Base-by-base conservation (phyloP, 371 early-diverging fungal species). In the Mucor piriformis region DNA sequence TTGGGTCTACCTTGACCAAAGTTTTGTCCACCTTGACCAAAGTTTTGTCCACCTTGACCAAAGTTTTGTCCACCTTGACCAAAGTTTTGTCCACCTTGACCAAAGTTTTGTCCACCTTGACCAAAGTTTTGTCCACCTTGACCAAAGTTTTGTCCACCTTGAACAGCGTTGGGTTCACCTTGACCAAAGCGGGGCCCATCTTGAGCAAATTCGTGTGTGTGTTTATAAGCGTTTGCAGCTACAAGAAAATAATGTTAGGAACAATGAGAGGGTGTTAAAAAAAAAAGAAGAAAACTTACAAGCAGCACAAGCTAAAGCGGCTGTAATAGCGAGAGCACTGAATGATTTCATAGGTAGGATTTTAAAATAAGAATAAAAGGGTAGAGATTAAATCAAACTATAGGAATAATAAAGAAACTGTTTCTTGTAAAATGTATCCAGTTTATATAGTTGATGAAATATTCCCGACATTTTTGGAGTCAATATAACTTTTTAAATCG, bases 281-380 rank as follows among this genome's bases (percentile, higher is more conserved):
- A 34, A 35, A 10, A 35, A 16, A 15, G 7, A 23, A 23, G 2
- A 24, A 2, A 44, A 50, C 58, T 59, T 68, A 56, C 66, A 62
- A 44, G 44, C 66, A 50, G 57, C 61, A 46, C 54, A 51, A 27
- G 57, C 57, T 18, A 72, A 50, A 32, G 53, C 58, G 16, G 66
- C 64, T 43, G 72, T 54, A 8, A 63, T 20, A 54, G 63, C 66
- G 25, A 69, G 34, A 25, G 63, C 18, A 51, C 65, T 46, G 24
- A 69, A 23, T 11, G 58, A 52, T 47, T 72, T 72, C 73, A 72
- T 72, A 38, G 18, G 0, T 38, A 27, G 7, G 12, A 38, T 27
- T 53, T n/a, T n/a, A 42, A 51, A 42, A 21, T 34, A 37, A 35
- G 15, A 37, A 4, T 37, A 37, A 37, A 37, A 37, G 6, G n/a